These are phyloP conservation scores for Talaromyces sp. DNA, from an alignment of 2,329 filamentous ascomycete species.

Conservation along the genomic window DNA sequence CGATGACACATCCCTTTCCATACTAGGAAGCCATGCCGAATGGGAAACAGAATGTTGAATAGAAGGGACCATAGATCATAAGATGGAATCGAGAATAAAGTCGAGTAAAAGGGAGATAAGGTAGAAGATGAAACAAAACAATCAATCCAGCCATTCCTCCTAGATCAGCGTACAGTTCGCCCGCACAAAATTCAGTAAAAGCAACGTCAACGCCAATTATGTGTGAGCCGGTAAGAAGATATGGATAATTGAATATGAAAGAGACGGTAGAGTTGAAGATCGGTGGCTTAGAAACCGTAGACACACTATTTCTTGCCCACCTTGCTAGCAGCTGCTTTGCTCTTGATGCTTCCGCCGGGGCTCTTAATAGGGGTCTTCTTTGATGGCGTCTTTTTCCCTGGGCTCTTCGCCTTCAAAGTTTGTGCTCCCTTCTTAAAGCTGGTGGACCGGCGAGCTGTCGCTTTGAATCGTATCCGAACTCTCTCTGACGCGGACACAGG, in stretches of 20 bases:
- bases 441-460: constrained; percentile 17
- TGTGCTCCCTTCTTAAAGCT: constrained; percentile 17
- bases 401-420: constrained; percentile 15
- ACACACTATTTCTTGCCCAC: neutral
- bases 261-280: neutral
- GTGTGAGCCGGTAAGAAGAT: neutral
- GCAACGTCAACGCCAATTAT: neutral
- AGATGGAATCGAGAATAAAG: neutral
- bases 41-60: neutral
- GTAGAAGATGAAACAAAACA: neutral
- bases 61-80: neutral
- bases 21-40: neutral
- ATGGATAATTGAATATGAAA: neutral
- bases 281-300: neutral
- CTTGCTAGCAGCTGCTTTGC: neutral
- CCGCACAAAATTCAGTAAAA: neutral
- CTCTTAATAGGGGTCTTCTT: constrained; percentile 16
- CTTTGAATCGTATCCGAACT: constrained; percentile 17
- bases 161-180: neutral
- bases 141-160: neutral
- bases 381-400: constrained; percentile 14
- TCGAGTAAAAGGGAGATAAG: neutral
- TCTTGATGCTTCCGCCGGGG: constrained; percentile 13
- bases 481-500: constrained; percentile 15
- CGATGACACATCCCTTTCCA: neutral